A percentile compares a stretch with the other conserved stretches of the same genome.
Evolutionary conservation across 495 filamentous ascomycete species (phyloP).

Genomic region (Collariella sp.): DNA sequence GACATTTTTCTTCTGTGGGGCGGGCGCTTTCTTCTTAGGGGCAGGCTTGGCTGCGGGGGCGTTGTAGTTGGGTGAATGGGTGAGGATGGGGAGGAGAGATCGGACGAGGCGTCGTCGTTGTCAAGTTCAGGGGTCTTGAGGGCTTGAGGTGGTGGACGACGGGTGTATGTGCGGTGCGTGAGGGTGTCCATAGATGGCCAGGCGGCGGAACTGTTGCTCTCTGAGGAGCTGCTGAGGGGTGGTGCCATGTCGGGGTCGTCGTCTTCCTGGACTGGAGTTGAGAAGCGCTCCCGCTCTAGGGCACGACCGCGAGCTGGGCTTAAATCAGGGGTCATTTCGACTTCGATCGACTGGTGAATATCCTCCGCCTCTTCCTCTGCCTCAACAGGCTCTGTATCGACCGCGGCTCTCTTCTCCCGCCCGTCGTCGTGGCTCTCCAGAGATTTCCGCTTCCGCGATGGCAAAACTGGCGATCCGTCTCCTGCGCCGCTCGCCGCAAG

Average conservation of each 20-base stretch:
- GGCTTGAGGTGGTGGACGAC: conserved; percentile 15
- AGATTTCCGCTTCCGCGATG: conserved; percentile 41
- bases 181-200: conserved; percentile 36
- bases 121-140: conserved; percentile 21
- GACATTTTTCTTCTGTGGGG: conserved; percentile 22
- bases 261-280: conserved; percentile 21
- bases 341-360: conserved; percentile 25
- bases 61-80: conserved; percentile 44
- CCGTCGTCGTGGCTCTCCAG: conserved; percentile 29
- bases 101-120: conserved; percentile 29
- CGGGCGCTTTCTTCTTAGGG: conserved; percentile 21
- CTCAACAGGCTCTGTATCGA: conserved; percentile 9
- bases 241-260: conserved; percentile 39
- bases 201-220: conserved; percentile 25
- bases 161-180: conserved; percentile 26
- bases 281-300: conserved; percentile 11
- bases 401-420: conserved; percentile 19
- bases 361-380: conserved; percentile 6
- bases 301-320: conserved; percentile 17
- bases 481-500: conserved; percentile 1
- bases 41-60: conserved; percentile 9
- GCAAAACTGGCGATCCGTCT: conserved; percentile 19
- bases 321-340: conserved; percentile 15
- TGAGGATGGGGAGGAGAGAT: conserved; percentile 44
- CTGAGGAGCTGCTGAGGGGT: conserved; percentile 35